Evolutionary conservation across 1,139 yeast species (phyloP).

Genomic region (Candida tetrigidarum): DNA sequence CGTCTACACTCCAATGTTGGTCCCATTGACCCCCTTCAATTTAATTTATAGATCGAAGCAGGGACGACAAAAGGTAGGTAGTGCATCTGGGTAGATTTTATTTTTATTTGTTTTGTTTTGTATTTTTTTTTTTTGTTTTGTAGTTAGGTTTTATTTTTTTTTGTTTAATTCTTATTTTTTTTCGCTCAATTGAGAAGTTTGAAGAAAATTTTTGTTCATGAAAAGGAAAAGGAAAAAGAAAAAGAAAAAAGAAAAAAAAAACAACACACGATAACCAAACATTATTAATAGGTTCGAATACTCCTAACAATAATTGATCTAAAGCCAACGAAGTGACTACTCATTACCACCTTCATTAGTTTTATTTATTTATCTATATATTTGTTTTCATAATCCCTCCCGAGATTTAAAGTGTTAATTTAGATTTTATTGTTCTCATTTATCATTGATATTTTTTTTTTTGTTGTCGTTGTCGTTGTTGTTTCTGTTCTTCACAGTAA

Average conservation of each 20-base stretch:
- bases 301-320: too few species aligned
- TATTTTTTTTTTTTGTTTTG: background rate
- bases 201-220: constrained; percentile 5
- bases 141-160: background rate
- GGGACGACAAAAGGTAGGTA: constrained; percentile 1
- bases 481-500: background rate
- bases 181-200: constrained; percentile 1
- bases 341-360: too few species aligned
- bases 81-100: constrained; percentile 3
- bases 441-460: background rate
- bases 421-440: constrained; percentile 3
- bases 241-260: too few species aligned
- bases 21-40: too few species aligned
- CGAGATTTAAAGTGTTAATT: background rate
- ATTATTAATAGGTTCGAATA: background rate
- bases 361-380: background rate
- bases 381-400: background rate
- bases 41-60: background rate
- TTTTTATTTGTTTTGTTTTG: background rate
- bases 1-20: too few species aligned
- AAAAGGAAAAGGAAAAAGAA: too few species aligned
- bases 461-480: background rate
- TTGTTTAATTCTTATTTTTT: background rate
- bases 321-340: too few species aligned
- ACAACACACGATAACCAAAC: constrained; percentile 9